Percentiles rank a stretch among this genome's conserved stretches.
Evolutionary conservation across 2,329 filamentous ascomycete genomes (phyloP).

Genomic region (Pestalotiopsis sp.): DNA sequence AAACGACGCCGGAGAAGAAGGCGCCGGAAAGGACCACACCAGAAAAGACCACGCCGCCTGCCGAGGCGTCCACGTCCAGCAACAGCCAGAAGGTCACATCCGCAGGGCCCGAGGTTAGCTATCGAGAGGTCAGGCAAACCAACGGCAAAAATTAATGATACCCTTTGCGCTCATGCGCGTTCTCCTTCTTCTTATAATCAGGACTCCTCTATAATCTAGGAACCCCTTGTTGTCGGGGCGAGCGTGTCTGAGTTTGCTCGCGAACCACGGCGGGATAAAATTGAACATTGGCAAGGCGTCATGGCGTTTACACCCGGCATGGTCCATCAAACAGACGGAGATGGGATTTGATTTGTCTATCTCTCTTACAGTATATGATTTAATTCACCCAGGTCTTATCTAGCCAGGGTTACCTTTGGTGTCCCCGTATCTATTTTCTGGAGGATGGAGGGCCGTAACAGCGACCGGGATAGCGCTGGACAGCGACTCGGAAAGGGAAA

Average conservation of each 20-base stretch:
- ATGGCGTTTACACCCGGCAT: not conserved
- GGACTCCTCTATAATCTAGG: not conserved
- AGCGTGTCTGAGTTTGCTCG: not conserved
- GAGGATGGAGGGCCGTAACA: not conserved
- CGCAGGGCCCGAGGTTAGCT: not conserved
- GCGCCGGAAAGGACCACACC: not conserved
- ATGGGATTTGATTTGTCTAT: not conserved
- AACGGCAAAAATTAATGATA: constrained; percentile 5
- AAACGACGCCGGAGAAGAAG: constrained; percentile 10
- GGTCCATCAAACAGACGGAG: not conserved
- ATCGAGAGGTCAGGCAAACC: not conserved
- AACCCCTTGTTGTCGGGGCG: not conserved
- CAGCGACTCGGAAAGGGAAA: not conserved
- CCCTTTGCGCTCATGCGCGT: not conserved
- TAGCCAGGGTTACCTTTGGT: not conserved
- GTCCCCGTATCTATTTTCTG: not conserved
- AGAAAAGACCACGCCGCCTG: not conserved
- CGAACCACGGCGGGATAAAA: not conserved
- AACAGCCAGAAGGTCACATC: not conserved
- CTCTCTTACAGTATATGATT: not conserved
- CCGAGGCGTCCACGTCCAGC: not conserved
- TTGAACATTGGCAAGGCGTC: constrained; percentile 2
- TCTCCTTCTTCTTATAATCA: not conserved
- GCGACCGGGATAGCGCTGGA: not conserved
- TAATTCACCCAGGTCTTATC: not conserved